Conservation (phyloP, 2,329 filamentous ascomycete species). For the Claviceps sp. region DNA sequence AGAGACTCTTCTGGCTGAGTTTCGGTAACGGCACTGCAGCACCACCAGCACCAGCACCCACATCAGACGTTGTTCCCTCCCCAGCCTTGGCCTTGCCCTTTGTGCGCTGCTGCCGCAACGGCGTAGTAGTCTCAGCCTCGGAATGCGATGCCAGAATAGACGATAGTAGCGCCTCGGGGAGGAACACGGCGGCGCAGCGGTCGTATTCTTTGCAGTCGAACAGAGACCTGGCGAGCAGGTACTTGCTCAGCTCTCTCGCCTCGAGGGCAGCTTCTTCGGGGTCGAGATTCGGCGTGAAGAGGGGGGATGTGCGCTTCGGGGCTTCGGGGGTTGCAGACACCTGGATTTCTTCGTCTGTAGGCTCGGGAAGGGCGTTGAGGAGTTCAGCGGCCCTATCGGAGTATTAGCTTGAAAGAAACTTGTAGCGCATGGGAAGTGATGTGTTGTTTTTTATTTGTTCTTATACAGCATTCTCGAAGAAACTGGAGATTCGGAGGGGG, state of each 20-base stretch:
- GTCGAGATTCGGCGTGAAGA: conserved; percentile 47
- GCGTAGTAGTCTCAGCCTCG: conserved; percentile 14
- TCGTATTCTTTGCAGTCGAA: conserved; percentile 95
- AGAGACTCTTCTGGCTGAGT: conserved; percentile 82
- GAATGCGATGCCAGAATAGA: conserved; percentile 43
- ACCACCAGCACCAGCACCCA: background rate
- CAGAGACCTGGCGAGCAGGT: conserved; percentile 80
- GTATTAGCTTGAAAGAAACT: too few relatives aligned
- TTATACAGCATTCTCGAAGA: background rate
- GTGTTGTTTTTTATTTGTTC: background rate
- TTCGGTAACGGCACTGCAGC: conserved; percentile 26
- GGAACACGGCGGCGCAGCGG: conserved; percentile 77
- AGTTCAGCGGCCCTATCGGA: conserved; percentile 79
- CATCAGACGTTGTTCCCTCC: conserved; percentile 1
- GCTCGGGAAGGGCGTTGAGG: conserved; percentile 64
- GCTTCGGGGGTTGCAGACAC: conserved; percentile 15
- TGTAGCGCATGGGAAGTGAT: too few relatives aligned
- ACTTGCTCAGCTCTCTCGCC: conserved; percentile 65
- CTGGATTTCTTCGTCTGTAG: conserved; percentile 38
- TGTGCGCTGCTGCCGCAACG: conserved; percentile 26
- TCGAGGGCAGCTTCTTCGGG: conserved; percentile 64
- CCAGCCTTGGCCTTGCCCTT: conserved; percentile 44
- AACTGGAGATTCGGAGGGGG: background rate
- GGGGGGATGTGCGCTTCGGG: conserved; percentile 27
- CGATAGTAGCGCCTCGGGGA: conserved; percentile 66